Base-by-base conservation (phyloP, 495 filamentous ascomycete genomes). In the Cladorrhinum samala region DNA sequence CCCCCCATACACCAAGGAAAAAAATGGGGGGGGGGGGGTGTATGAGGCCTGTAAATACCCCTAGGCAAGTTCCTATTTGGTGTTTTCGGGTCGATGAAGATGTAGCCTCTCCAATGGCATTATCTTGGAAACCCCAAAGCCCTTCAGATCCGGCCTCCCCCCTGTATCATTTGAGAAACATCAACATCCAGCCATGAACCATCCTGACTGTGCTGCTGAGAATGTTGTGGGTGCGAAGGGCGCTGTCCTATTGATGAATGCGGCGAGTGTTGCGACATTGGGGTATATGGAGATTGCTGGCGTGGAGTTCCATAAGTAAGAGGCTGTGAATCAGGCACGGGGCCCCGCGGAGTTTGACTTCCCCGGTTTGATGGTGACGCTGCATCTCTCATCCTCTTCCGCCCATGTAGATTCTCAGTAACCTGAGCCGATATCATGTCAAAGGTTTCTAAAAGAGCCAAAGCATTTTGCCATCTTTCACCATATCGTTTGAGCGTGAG, bases 391-490 rank as follows among this genome's bases (percentile, higher is more conserved):
- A 57, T 46, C n/a, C 39, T 25, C 16, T 23, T 59, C 25, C 71
- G 61, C 38, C 58, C 40, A 44, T 59, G 58, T 9, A 77, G 54
- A 11, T 61, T 53, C 6, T 69, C 62, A 18, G 67, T 42, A 2
- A 74, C 56, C 13, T 68, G 66, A 9, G 60, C 60, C 3, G 71
- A 72, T 2, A 65, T 63, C 42, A 57, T 56, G 37, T 79, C 74
- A 47, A 79, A 81, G 21, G 57, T 72, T 37, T 62, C 58, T 45
- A 63, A 64, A 0, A 80, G 62, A 9, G 70, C 57, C 23, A 70
- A 55, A 6, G 72, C 71, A 49, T 75, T 65, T 13, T 76, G 69
- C 77, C 77, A 81, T 4, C 76, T 66, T 41, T 74, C 69, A 23
- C 78, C 76, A 55, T 75, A 79, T 42, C 66, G 69, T 18, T 68